Evolutionary conservation across 345 rosid species (phyloP), one percentile per base, ranked within the genome.

Genomic region (Sapria himalayana): DNA sequence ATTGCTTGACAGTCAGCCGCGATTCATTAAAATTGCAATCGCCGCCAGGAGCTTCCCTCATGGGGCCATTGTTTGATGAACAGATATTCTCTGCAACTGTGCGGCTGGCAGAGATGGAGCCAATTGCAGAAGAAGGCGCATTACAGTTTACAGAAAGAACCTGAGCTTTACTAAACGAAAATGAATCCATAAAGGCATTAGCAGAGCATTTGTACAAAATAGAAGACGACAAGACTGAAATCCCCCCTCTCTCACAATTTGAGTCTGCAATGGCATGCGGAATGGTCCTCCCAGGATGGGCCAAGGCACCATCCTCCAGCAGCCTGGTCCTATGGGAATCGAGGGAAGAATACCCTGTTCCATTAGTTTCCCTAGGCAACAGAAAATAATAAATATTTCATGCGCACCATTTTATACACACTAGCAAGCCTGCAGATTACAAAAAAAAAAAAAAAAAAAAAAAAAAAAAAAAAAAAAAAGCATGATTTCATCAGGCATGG

Each of bases 11-110:
- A 58, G 70, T 76, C 64, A 67, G 54, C 36, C 75, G 78, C 48
- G 59, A 54, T 62, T 78, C 57, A n/a, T 89, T 78, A 56, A 56
- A 52, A 56, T 60, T 78, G 57, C 77, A 76, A 47, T 70, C 68
- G 31, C 64, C 61, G 56, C 67, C 70, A 19, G 80, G 66, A 46
- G 55, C 62, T 61, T 74, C 85, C 52, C 71, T 51, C 39, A 65
- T 59, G 62, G 77, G 67, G 7, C 42, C 64, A 50, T 72, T 61
- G 45, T 52, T 56, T 16, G 63, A 55, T 21, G 67, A 59, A 51
- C 56, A 52, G 29, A 50, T 52, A 53, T 64, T 70, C 37, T 65
- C 66, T 39, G 50, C 54, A 25, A 61, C 58, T 18, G 56, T 49
- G 60, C 72, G 57, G 65, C 61, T 76, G 58, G 64, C 56, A 65